Base-by-base conservation (phyloP, 176 grass and related monocot genomes). In the Hordeum marinum region DNA sequence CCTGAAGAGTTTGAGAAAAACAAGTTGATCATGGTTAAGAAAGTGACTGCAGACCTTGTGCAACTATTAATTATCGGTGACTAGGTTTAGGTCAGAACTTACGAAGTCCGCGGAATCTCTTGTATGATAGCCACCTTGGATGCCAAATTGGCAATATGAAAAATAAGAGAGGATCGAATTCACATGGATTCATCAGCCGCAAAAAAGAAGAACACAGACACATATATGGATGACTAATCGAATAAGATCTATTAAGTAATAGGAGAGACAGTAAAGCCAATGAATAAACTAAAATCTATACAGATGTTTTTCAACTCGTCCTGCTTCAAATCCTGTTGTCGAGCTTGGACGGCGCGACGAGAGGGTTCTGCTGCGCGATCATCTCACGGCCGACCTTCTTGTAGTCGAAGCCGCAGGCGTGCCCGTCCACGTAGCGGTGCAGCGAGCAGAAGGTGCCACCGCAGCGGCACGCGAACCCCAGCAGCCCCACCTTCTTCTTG, bases 381-480 rank as follows among this genome's bases (percentile, higher is more conserved):
- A 72, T 32, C 17, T 90, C 88, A 2, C 73, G 62, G 10, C 27
- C 83, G 8, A 32, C 58, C 43, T 46, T 27, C 89, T 91, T 91
- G 70, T 71, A 91, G 70, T 94, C 92, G 69, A 86, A 81, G 48
- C 7, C 10, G n/a, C 88, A 94, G 3, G 23, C 42, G 63, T 94
- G 83, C 26, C 70, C 57, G 31, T 90, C 86, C n/a, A 57, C 60
- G 68, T 88, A 60, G 0, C 88, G 92, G 88, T 94, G 92, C 43
- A 75, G 4, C 26, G 85, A 68, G 86, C 88, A 90, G 86, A 75
- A 88, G 7, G 80, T 94, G 32, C 58, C 83, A 42, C 92, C 88
- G 54, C 88, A 94, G 6, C 88, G 85, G 83, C 92, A 88, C 2
- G 24, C 8, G 92, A 94, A 90, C 4, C 92, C 88, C 61, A 82